These are phyloP conservation scores for Sisymbrium altissimum DNA, from an alignment of 345 rosid species.

Conservation along the genomic window DNA sequence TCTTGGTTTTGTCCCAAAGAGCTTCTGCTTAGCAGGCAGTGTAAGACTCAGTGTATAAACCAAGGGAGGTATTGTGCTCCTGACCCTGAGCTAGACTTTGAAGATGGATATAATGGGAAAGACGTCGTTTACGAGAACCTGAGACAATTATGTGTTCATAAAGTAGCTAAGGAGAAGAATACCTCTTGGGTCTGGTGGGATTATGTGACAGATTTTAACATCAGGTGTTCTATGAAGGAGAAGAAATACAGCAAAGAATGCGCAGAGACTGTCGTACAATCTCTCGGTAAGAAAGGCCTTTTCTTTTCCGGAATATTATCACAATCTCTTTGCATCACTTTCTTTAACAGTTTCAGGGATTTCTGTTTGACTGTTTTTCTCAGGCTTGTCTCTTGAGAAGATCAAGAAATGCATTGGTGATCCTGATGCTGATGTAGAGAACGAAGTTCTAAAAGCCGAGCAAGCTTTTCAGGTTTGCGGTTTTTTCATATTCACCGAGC, in stretches of 20 bases:
- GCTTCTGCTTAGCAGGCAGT: conserved; percentile 56
- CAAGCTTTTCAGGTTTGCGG: conserved; percentile 64
- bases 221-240: conserved; percentile 93
- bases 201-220: conserved; percentile 82
- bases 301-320: neutral
- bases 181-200: conserved; percentile 98
- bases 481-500: conserved; percentile 10
- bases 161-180: conserved; percentile 61
- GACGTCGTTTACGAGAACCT: conserved; percentile 87
- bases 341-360: neutral
- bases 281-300: conserved; percentile 52
- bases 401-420: conserved; percentile 84
- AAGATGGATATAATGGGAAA: conserved; percentile 73
- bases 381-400: conserved; percentile 70
- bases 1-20: conserved; percentile 83
- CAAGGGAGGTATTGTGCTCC: conserved; percentile 92
- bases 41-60: conserved; percentile 94
- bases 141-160: conserved; percentile 91
- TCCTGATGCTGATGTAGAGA: conserved; percentile 84
- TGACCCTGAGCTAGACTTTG: conserved; percentile 78
- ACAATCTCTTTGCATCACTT: neutral
- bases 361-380: neutral
- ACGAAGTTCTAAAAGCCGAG: conserved; percentile 68
- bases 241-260: conserved; percentile 79
- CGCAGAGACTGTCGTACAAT: conserved; percentile 59